Evolutionary conservation across 2,329 filamentous ascomycete genomes (phyloP).

Genomic region (Raffaelea deltoideospora): DNA sequence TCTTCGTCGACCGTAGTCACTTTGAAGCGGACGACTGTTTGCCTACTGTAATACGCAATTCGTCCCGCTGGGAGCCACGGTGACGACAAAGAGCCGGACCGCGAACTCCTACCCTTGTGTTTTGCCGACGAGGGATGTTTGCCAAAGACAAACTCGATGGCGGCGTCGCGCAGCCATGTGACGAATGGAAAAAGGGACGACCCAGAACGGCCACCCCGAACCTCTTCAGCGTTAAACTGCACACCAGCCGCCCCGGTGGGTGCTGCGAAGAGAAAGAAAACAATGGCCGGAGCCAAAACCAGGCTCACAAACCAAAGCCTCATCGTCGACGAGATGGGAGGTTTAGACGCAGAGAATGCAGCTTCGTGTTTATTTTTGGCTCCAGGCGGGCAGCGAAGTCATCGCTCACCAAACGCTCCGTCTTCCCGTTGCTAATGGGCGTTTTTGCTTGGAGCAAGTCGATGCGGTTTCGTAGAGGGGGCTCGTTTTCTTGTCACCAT

Average conservation of each 20-base stretch:
- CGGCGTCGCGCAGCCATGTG: slow-evolving; percentile 33
- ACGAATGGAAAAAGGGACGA: slow-evolving; percentile 26
- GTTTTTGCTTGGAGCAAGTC: too few species aligned
- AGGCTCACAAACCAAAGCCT: neutral
- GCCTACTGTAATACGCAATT: slow-evolving; percentile 45
- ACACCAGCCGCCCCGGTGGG: slow-evolving; percentile 1
- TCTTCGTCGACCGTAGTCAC: slow-evolving; percentile 56
- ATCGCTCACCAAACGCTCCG: too few species aligned
- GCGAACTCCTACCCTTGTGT: too few species aligned
- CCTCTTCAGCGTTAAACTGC: neutral
- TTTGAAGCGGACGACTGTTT: slow-evolving; percentile 84
- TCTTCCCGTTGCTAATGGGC: too few species aligned
- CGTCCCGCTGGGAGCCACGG: slow-evolving; percentile 12
- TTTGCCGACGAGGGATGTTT: slow-evolving; percentile 19
- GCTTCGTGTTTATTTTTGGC: too few species aligned
- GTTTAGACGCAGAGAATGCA: too few species aligned
- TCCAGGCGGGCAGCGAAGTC: too few species aligned
- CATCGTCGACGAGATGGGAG: too few species aligned
- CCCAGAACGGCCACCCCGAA: neutral
- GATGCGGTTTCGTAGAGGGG: too few species aligned
- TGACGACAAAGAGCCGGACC: slow-evolving; percentile 12
- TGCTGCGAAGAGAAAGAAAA: slow-evolving; percentile 1
- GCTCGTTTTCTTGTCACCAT: too few species aligned
- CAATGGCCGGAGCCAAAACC: neutral
- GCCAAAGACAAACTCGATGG: slow-evolving; percentile 35